Conservation (phyloP, 331 rosid genomes). For the Rosa hybrid region DNA sequence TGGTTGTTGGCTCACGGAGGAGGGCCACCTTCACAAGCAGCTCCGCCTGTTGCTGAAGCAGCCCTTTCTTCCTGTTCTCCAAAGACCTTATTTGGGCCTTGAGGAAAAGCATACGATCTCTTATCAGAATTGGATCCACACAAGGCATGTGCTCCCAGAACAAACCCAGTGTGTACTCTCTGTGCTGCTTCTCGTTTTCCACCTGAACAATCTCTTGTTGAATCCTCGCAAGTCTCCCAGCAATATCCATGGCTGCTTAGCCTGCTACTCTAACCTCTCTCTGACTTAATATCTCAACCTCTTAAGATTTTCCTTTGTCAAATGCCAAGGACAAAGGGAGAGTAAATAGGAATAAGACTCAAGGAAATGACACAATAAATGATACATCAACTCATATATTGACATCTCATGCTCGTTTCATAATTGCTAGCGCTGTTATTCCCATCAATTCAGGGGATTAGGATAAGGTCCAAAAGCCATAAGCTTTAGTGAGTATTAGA, state of each 20-base stretch:
- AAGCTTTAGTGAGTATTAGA: background rate
- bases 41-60: background rate
- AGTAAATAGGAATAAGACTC: background rate
- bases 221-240: background rate
- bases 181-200: background rate
- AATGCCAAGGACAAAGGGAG: background rate
- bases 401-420: slow-evolving; percentile 4
- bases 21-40: slow-evolving; percentile 3
- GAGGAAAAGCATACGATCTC: background rate
- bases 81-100: background rate
- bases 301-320: background rate
- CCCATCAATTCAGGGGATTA: slow-evolving; percentile 8
- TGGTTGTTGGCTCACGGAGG: slow-evolving; percentile 5
- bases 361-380: slow-evolving; percentile 7
- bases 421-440: background rate
- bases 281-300: background rate
- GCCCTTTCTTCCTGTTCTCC: background rate
- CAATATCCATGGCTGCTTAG: background rate
- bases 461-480: background rate
- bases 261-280: background rate
- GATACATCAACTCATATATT: background rate
- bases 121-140: background rate
- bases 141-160: slow-evolving; percentile 7
- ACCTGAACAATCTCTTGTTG: background rate
- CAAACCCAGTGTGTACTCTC: slow-evolving; percentile 2